These are phyloP conservation scores for Penicillium occitanis DNA, from an alignment of 2,329 filamentous ascomycete species.

Conservation along the genomic window DNA sequence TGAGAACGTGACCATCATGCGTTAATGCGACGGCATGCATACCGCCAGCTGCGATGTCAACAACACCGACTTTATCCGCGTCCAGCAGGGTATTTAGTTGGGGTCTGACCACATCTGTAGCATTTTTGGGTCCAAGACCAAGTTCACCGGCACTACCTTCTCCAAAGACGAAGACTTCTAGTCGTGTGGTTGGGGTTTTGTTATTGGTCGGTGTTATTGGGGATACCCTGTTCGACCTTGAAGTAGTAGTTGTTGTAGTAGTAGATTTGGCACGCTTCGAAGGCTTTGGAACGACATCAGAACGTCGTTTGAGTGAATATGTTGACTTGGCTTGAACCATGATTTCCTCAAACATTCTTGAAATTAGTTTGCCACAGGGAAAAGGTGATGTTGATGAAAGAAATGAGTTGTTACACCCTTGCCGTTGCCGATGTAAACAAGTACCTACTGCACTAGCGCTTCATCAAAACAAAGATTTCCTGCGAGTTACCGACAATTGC, in stretches of 20 bases:
- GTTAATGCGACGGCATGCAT: conserved; percentile 78
- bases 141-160: conserved; percentile 3
- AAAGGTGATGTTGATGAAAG: neutral
- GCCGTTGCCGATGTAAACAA: neutral
- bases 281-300: neutral
- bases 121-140: neutral
- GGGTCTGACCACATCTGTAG: conserved; percentile 6
- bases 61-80: conserved; percentile 52
- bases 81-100: conserved; percentile 60
- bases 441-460: neutral
- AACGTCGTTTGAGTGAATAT: neutral
- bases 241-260: neutral
- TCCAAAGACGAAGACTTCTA: conserved; percentile 16
- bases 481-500: neutral
- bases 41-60: conserved; percentile 62
- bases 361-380: neutral
- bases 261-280: neutral
- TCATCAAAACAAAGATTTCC: neutral
- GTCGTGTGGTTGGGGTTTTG: neutral
- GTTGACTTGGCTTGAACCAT: neutral
- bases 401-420: neutral
- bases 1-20: conserved; percentile 73
- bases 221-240: neutral
- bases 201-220: neutral
- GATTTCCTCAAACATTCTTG: neutral